Percentiles rank a stretch among this genome's conserved stretches.
Evolutionary conservation across 768 basidiomycete species (phyloP).

Genomic region (Boletus pseudopeckii): DNA sequence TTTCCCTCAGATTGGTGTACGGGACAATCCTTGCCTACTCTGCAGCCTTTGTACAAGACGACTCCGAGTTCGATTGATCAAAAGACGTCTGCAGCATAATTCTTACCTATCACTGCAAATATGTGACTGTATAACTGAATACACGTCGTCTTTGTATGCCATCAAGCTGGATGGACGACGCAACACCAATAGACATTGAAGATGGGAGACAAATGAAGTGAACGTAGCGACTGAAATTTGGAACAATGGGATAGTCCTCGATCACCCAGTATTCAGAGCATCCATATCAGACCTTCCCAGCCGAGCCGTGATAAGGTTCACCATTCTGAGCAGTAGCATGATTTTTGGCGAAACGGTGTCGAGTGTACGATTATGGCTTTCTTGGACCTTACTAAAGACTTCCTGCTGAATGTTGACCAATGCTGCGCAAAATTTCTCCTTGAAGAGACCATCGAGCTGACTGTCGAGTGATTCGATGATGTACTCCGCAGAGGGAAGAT

Average conservation of each 20-base stretch:
- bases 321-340: slow-evolving; percentile 27
- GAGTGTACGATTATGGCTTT: slow-evolving; percentile 21
- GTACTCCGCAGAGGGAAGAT: slow-evolving; percentile 30
- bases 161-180: neutral
- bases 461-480: slow-evolving; percentile 26
- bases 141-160: slow-evolving; percentile 6
- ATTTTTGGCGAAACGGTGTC: slow-evolving; percentile 28
- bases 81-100: neutral
- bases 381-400: slow-evolving; percentile 20
- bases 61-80: slow-evolving; percentile 70
- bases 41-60: slow-evolving; percentile 75
- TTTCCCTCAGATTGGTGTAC: slow-evolving; percentile 64
- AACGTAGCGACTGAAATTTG: neutral
- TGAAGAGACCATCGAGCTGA: slow-evolving; percentile 24
- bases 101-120: slow-evolving; percentile 9
- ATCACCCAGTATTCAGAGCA: slow-evolving; percentile 4
- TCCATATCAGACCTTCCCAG: slow-evolving; percentile 21
- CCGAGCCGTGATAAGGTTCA: slow-evolving; percentile 29
- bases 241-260: neutral
- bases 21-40: slow-evolving; percentile 88
- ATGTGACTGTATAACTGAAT: slow-evolving; percentile 15
- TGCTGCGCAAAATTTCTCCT: slow-evolving; percentile 20
- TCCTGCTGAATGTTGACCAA: slow-evolving; percentile 24
- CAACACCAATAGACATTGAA: neutral
- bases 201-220: neutral